Conservation (phyloP, 768 basidiomycete genomes). For the Sporobolomyces phaffii region DNA sequence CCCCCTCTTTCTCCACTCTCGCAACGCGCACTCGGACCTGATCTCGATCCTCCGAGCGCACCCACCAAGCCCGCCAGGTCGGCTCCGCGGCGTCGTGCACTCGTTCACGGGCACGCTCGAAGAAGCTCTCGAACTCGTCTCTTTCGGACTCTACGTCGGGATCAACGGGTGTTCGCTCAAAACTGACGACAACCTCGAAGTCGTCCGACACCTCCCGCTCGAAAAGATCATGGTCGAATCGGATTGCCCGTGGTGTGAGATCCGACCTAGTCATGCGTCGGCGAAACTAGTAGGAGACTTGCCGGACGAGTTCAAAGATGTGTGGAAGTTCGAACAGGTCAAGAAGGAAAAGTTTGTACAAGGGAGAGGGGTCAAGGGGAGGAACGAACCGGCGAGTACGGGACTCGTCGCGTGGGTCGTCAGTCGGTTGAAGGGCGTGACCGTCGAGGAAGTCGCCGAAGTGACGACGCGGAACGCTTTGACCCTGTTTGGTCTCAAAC, state of each 20-base stretch:
- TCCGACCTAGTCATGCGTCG: slow-evolving; percentile 44
- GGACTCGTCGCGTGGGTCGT: slow-evolving; percentile 71
- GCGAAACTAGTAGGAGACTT: neutral
- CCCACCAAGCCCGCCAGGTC: too few relatives aligned
- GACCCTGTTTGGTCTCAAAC: slow-evolving; percentile 17
- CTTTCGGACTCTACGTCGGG: slow-evolving; percentile 68
- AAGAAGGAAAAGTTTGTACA: slow-evolving; percentile 30
- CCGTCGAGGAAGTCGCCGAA: slow-evolving; percentile 57
- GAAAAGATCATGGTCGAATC: slow-evolving; percentile 67
- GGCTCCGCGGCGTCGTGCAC: slow-evolving; percentile 73
- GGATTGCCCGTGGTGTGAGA: slow-evolving; percentile 50
- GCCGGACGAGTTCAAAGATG: neutral
- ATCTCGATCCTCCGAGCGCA: slow-evolving; percentile 62
- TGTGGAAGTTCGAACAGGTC: slow-evolving; percentile 57
- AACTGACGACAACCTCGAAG: slow-evolving; percentile 59
- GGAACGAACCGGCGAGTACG: slow-evolving; percentile 65
- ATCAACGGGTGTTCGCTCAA: slow-evolving; percentile 60
- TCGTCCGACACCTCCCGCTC: slow-evolving; percentile 56
- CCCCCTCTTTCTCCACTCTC: slow-evolving; percentile 73
- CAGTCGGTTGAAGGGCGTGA: slow-evolving; percentile 49
- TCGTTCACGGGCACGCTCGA: slow-evolving; percentile 66
- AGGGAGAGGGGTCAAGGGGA: slow-evolving; percentile 61
- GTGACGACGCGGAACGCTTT: slow-evolving; percentile 60
- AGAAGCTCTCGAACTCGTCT: slow-evolving; percentile 61
- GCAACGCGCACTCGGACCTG: slow-evolving; percentile 68